Percentiles rank a stretch among this genome's conserved stretches.
Conservation (phyloP, 2,329 filamentous ascomycete species). For the Esteya vermicola region DNA sequence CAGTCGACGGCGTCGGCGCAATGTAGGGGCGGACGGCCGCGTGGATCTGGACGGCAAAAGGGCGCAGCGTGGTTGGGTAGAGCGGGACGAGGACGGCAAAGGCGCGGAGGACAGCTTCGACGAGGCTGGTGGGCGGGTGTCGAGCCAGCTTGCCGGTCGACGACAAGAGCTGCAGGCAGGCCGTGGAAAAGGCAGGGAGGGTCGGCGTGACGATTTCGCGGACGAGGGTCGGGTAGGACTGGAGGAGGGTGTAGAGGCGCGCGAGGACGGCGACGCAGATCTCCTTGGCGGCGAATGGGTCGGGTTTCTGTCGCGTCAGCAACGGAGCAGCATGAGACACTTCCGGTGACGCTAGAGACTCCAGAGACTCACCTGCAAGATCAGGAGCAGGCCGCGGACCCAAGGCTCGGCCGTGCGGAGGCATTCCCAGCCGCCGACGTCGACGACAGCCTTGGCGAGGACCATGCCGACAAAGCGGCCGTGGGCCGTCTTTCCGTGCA, state of each 20-base stretch:
- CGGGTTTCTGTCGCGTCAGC: slow-evolving; percentile 48
- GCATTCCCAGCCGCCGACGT: slow-evolving; percentile 73
- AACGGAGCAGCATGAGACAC: background rate
- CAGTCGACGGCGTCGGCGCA: slow-evolving; percentile 46
- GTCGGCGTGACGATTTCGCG: slow-evolving; percentile 80
- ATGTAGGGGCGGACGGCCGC: slow-evolving; percentile 44
- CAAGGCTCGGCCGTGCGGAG: slow-evolving; percentile 60
- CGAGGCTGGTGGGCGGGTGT: slow-evolving; percentile 30
- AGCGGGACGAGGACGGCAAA: slow-evolving; percentile 60
- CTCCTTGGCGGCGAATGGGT: slow-evolving; percentile 61
- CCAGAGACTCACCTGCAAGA: slow-evolving; percentile 46
- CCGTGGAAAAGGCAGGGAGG: slow-evolving; percentile 57
- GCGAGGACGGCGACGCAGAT: slow-evolving; percentile 64
- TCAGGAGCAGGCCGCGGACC: slow-evolving; percentile 60
- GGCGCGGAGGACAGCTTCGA: slow-evolving; percentile 57
- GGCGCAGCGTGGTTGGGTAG: slow-evolving; percentile 72
- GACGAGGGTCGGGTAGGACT: slow-evolving; percentile 68
- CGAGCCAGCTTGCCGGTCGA: slow-evolving; percentile 27
- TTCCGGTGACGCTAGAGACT: background rate
- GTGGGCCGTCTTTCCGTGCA: slow-evolving; percentile 61
- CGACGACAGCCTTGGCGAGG: slow-evolving; percentile 66
- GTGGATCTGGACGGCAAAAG: slow-evolving; percentile 55
- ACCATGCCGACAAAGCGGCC: slow-evolving; percentile 67
- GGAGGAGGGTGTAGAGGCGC: slow-evolving; percentile 70
- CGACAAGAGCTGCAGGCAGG: slow-evolving; percentile 58